Evolutionary conservation across 2,329 filamentous ascomycete species (phyloP).

Genomic region (Hypomyces perniciosus): DNA sequence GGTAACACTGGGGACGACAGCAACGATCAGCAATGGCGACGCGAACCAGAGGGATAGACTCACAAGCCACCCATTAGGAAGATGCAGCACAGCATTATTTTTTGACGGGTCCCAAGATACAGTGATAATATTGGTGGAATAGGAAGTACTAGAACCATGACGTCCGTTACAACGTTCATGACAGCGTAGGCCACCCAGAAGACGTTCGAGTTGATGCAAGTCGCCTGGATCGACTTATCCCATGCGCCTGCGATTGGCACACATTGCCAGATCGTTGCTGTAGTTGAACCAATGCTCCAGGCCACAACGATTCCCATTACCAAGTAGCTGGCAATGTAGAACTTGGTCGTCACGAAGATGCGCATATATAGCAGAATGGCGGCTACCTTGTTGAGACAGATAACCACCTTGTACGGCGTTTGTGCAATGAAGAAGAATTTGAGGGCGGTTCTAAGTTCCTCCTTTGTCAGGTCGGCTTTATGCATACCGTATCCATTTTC

Average conservation of each 20-base stretch:
- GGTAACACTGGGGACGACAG: conserved; percentile 18
- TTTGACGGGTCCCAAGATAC: conserved; percentile 27
- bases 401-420: conserved; percentile 43
- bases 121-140: conserved; percentile 29
- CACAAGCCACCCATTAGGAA: conserved; percentile 34
- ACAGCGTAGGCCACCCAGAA: conserved; percentile 41
- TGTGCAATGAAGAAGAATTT: conserved; percentile 42
- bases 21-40: too few species aligned
- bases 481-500: conserved; percentile 36
- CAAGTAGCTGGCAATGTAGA: conserved; percentile 32
- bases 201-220: conserved; percentile 35
- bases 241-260: conserved; percentile 37
- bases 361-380: conserved; percentile 45
- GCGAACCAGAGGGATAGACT: conserved; percentile 13
- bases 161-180: conserved; percentile 33
- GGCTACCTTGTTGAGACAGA: conserved; percentile 46
- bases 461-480: conserved; percentile 25
- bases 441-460: conserved; percentile 19
- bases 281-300: conserved; percentile 36
- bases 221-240: conserved; percentile 32
- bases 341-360: conserved; percentile 39
- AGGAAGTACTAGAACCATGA: conserved; percentile 31
- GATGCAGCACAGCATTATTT: conserved; percentile 29
- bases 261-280: conserved; percentile 42
- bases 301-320: conserved; percentile 34